Conservation (phyloP, 495 filamentous ascomycete genomes). For the Penicillium flavigenum region DNA sequence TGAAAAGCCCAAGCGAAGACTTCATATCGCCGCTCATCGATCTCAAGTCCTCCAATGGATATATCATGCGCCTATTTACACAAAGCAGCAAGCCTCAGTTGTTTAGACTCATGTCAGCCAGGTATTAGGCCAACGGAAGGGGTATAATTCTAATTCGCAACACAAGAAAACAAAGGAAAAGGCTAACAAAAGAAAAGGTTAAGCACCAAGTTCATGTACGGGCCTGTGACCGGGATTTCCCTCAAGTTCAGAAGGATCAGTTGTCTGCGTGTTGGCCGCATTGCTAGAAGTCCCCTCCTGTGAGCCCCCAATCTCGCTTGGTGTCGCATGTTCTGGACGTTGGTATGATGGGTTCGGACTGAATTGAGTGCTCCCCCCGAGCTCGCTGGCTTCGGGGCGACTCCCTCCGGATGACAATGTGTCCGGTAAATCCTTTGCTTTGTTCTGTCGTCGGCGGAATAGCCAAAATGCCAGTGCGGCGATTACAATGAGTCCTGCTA, state of each 20-base stretch:
- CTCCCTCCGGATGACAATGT: background rate
- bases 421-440: background rate
- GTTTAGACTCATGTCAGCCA: background rate
- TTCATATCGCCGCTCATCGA: background rate
- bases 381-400: background rate
- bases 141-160: conserved; percentile 1
- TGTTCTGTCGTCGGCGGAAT: conserved; percentile 1
- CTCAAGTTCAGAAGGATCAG: conserved; percentile 1
- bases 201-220: conserved; percentile 10
- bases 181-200: background rate
- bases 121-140: background rate
- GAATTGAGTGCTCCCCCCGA: background rate
- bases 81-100: background rate
- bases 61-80: background rate
- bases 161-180: background rate
- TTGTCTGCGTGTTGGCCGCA: background rate
- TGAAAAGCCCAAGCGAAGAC: background rate
- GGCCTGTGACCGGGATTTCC: background rate
- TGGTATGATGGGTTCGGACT: background rate
- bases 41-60: background rate
- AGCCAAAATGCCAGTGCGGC: conserved; percentile 6
- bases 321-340: background rate
- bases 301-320: background rate
- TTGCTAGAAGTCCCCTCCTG: background rate
- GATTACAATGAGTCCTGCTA: conserved; percentile 1